Conservation (phyloP, 495 filamentous ascomycete species). For the Friedmanniomyces simplex region DNA sequence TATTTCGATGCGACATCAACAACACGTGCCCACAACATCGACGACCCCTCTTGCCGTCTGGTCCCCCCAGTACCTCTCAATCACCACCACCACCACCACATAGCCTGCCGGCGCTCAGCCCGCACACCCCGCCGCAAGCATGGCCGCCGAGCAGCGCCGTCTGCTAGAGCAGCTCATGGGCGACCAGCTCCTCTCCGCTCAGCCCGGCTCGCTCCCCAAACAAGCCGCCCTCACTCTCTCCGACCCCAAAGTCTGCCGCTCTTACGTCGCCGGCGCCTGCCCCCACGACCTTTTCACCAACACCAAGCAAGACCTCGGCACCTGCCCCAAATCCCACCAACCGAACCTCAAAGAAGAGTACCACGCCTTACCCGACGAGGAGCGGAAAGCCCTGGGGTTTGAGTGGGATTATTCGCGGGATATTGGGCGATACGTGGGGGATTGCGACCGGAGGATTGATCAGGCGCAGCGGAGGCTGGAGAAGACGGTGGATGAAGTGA, state of each 20-base stretch:
- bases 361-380: constrained; percentile 51
- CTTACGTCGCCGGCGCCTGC: constrained; percentile 87
- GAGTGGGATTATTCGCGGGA: constrained; percentile 95
- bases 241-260: constrained; percentile 90
- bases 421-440: constrained; percentile 89
- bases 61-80: no score
- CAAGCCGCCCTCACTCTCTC: constrained; percentile 74
- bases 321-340: constrained; percentile 81
- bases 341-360: constrained; percentile 84
- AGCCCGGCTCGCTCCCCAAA: constrained; percentile 52
- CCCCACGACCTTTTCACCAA: constrained; percentile 99
- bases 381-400: constrained; percentile 74
- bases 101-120: not conserved
- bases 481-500: constrained; percentile 96
- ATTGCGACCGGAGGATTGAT: constrained; percentile 91
- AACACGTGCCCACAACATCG: no score
- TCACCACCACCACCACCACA: no score
- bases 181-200: constrained; percentile 71
- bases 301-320: constrained; percentile 93
- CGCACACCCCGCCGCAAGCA: constrained; percentile 28
- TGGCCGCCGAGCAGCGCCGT: constrained; percentile 94
- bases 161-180: constrained; percentile 64
- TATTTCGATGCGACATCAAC: no score
- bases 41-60: no score
- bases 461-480: constrained; percentile 80